phyloP scores from a whole-genome alignment of 1,139 yeast species.

The Blastobotrys serpentis region DNA sequence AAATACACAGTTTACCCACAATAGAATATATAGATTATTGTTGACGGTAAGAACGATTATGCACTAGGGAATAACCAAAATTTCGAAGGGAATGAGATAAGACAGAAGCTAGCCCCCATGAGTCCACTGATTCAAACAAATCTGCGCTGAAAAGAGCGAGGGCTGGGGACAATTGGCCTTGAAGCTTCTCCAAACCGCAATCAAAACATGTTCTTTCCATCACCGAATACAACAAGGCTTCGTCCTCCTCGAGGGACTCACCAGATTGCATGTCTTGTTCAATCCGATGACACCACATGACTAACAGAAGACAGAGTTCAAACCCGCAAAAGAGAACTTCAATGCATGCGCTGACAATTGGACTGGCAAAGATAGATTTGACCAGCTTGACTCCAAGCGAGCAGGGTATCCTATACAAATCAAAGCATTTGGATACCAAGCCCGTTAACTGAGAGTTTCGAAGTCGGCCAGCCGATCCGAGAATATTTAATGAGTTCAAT shows the following conservation, averaged over 20 bases:
- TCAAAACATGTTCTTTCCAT: conserved; percentile 29
- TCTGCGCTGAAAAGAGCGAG: conserved; percentile 35
- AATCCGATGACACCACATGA: conserved; percentile 38
- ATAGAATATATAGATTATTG: background rate
- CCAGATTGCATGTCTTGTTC: conserved; percentile 26
- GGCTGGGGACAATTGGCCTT: conserved; percentile 32
- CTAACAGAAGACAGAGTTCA: conserved; percentile 32
- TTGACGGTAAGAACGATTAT: conserved; percentile 10
- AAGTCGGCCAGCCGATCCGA: conserved; percentile 23
- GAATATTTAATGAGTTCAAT: conserved; percentile 21
- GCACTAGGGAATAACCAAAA: conserved; percentile 29
- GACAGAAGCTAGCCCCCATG: conserved; percentile 35
- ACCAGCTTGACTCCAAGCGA: conserved; percentile 28
- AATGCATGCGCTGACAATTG: conserved; percentile 25
- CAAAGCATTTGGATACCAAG: conserved; percentile 31
- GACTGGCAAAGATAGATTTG: conserved; percentile 27
- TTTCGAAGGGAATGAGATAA: conserved; percentile 31
- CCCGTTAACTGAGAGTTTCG: conserved; percentile 25
- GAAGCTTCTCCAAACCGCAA: conserved; percentile 28
- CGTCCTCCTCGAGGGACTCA: conserved; percentile 26
- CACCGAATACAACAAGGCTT: conserved; percentile 24
- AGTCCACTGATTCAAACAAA: conserved; percentile 30
- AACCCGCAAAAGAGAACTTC: conserved; percentile 31
- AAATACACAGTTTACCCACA: background rate
- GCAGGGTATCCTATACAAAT: conserved; percentile 27